Evolutionary conservation across 2,329 filamentous ascomycete species (phyloP).

Genomic region (Coniochaeta pulveracea): DNA sequence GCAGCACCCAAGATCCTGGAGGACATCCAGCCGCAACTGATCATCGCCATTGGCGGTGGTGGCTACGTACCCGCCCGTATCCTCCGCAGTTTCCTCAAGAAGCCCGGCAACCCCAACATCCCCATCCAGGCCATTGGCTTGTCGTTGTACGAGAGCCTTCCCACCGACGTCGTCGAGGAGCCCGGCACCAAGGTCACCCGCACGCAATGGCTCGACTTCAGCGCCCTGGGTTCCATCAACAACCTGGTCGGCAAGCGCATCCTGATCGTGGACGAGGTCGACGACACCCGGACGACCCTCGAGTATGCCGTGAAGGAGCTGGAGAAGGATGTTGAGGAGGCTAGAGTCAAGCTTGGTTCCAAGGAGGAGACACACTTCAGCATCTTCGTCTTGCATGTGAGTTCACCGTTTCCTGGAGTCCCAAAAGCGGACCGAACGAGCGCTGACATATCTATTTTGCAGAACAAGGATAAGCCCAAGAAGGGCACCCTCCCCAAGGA

Average conservation of each 20-base stretch:
- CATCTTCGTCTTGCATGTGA: slow-evolving; percentile 89
- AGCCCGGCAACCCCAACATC: slow-evolving; percentile 78
- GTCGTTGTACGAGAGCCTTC: slow-evolving; percentile 85
- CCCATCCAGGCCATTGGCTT: slow-evolving; percentile 98
- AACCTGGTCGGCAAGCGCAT: slow-evolving; percentile 87
- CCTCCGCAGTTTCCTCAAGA: slow-evolving; percentile 93
- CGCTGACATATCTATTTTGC: too few relatives aligned
- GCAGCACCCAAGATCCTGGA: slow-evolving; percentile 71
- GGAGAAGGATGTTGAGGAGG: slow-evolving; percentile 83
- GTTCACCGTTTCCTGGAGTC: too few relatives aligned
- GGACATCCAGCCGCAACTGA: slow-evolving; percentile 84
- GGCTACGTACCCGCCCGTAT: slow-evolving; percentile 97
- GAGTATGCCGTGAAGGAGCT: slow-evolving; percentile 90
- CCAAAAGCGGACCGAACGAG: too few relatives aligned
- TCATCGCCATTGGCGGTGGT: slow-evolving; percentile 96
- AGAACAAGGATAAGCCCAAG: slow-evolving; percentile 98
- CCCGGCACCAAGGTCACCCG: slow-evolving; percentile 91
- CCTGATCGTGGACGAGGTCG: slow-evolving; percentile 89
- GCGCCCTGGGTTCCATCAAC: slow-evolving; percentile 68
- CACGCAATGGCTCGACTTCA: slow-evolving; percentile 95
- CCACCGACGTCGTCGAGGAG: slow-evolving; percentile 52
- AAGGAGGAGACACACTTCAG: slow-evolving; percentile 70
- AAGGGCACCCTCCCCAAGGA: slow-evolving; percentile 74
- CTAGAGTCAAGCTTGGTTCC: slow-evolving; percentile 60
- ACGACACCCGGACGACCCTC: slow-evolving; percentile 87